phyloP scores from a whole-genome alignment of 768 basidiomycete genomes.

The Suillus bovinus region DNA sequence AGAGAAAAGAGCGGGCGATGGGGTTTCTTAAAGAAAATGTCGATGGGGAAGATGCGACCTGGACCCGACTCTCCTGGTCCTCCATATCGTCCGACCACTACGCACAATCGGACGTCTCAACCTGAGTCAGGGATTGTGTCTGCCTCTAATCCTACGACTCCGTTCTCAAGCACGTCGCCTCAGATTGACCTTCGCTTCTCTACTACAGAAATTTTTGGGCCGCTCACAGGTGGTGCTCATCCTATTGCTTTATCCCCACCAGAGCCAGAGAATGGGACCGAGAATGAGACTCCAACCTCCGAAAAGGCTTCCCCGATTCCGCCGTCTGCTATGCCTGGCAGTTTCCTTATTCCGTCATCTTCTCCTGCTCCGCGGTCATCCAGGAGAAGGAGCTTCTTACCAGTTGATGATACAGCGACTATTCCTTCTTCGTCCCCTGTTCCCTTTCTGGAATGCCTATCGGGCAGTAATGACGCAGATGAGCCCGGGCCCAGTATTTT shows the following conservation, averaged over 20 bases:
- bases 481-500: constrained; percentile 29
- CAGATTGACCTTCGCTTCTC: constrained; percentile 74
- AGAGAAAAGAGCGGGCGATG: constrained; percentile 77
- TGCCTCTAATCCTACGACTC: constrained; percentile 26
- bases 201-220: constrained; percentile 62
- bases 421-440: constrained; percentile 67
- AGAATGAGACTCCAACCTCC: constrained; percentile 20
- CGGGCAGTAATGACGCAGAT: constrained; percentile 38
- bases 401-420: constrained; percentile 68
- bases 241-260: constrained; percentile 27
- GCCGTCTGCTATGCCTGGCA: constrained; percentile 16
- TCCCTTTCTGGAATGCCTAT: constrained; percentile 54
- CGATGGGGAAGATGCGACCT: constrained; percentile 87
- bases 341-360: constrained; percentile 41
- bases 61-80: constrained; percentile 46
- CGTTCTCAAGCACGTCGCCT: constrained; percentile 46
- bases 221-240: constrained; percentile 39
- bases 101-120: constrained; percentile 21
- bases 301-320: constrained; percentile 8
- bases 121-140: constrained; percentile 19
- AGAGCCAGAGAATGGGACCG: constrained; percentile 9
- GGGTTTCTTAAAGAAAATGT: constrained; percentile 99
- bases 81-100: constrained; percentile 38
- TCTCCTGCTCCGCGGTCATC: constrained; percentile 48
- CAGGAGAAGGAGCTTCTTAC: constrained; percentile 88